Conservation (phyloP, 768 basidiomycete genomes). For the Trametes gibbosa region DNA sequence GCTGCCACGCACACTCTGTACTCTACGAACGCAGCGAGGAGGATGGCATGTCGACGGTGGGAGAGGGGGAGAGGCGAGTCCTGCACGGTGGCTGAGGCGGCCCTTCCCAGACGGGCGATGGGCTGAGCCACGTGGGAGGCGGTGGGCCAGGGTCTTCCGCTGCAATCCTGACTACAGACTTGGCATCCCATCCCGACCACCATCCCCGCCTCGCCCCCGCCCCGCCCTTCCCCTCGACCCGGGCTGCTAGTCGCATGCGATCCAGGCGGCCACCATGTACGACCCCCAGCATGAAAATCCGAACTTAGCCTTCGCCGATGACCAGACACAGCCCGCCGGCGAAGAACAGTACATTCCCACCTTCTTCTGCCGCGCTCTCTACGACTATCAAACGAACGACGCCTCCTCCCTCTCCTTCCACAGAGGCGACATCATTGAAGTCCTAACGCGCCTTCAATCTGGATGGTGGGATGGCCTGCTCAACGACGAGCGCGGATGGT, state of each 20-base stretch:
- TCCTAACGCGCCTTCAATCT: slow-evolving; percentile 84
- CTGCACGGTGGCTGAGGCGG: too few relatives aligned
- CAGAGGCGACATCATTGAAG: slow-evolving; percentile 89
- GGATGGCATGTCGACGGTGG: too few relatives aligned
- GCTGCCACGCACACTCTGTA: too few relatives aligned
- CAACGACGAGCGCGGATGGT: slow-evolving; percentile 90
- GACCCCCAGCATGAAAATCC: slow-evolving; percentile 17
- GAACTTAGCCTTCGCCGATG: slow-evolving; percentile 10
- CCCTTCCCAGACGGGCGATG: background rate
- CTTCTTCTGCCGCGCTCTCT: slow-evolving; percentile 88
- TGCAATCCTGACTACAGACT: too few relatives aligned
- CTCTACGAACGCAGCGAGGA: too few relatives aligned
- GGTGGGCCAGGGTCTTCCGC: slow-evolving; percentile 11
- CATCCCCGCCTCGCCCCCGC: background rate
- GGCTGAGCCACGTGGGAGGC: slow-evolving; percentile 20
- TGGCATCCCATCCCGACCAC: slow-evolving; percentile 5
- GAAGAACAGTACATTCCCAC: slow-evolving; percentile 64
- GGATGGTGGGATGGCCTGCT: slow-evolving; percentile 99
- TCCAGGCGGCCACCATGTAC: slow-evolving; percentile 17
- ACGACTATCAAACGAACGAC: slow-evolving; percentile 88
- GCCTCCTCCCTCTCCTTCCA: slow-evolving; percentile 85
- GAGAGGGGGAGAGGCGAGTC: too few relatives aligned
- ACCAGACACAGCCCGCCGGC: slow-evolving; percentile 4
- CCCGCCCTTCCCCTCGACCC: background rate
- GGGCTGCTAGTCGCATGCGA: slow-evolving; percentile 13